A percentile compares a stretch with the other conserved stretches of the same genome.
phyloP scores from a whole-genome alignment of 305 asterid genomes.

The Solanum hybrid region DNA sequence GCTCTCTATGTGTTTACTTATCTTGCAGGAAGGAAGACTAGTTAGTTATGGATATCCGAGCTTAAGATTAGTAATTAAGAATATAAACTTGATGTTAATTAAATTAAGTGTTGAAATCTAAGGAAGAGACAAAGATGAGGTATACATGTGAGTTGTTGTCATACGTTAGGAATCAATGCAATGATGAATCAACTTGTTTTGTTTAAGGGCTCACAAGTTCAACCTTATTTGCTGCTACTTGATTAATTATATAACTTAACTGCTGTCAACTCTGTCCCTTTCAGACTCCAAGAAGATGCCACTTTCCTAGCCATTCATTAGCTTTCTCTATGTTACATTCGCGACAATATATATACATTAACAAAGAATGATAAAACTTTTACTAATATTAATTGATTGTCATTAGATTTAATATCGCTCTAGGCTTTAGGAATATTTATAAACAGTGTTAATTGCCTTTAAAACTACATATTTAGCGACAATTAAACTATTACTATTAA shows the following conservation, averaged over 20 bases:
- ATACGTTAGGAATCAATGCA: neutral
- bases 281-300: neutral
- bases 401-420: no score
- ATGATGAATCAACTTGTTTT: neutral
- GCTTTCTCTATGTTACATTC: neutral
- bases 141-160: neutral
- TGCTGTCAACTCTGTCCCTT: neutral
- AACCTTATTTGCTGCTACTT: neutral
- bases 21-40: neutral
- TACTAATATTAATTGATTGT: neutral
- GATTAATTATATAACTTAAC: neutral
- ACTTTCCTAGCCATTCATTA: neutral
- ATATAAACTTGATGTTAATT: neutral
- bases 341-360: neutral
- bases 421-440: no score
- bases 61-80: neutral
- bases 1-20: neutral
- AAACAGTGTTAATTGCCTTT: neutral
- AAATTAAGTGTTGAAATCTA: neutral
- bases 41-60: neutral
- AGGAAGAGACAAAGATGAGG: slow-evolving; percentile 7
- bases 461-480: no score
- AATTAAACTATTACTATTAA: no score
- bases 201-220: neutral
- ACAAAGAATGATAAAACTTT: no score